Base-by-base conservation (phyloP, 2,329 filamentous ascomycete genomes). In the Aspergillus arachidicola region DNA sequence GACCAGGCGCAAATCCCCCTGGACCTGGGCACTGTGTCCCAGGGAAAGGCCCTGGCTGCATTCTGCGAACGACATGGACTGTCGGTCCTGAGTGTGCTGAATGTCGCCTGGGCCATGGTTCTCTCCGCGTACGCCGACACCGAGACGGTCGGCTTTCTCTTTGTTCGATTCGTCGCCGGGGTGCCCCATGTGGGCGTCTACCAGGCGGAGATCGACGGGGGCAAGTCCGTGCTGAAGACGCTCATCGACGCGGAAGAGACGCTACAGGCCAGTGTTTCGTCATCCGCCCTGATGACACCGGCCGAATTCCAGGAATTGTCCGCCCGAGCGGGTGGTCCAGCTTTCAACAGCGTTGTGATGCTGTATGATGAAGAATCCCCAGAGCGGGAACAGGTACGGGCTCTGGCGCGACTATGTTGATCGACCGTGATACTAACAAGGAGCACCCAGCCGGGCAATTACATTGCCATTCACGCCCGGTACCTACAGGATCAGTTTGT, bases 61-160 rank as follows among this genome's bases (percentile, higher is more conserved):
- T 50, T 50, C 23, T 50, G 46, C 46, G 26, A 19, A 30, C 46
- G 46, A 30, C 46, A 50, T 28, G 46, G 46, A 50, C 46, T 50
- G 46, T 28, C 12, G 16, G 46, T 50, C 26, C 23, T 50, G 46
- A 50, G 46, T 9, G 46, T 50, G 46, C 26, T 50, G 46, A 50
- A 50, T 30, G 46, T 50, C 26, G 58, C 58, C 21, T 60, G 58
- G 58, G 58, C 58, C 2, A 46, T 56, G 23, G 32, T 34, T 14
- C 48, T 60, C 16, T 55, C 58, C n/a, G 21, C 41, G 2, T 55
- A 55, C 14, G 43, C 50, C 6, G 51, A 45, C n/a, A 48, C 26
- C 38, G 34, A 56, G 19, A 41, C 43, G n/a, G 50, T 60, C 6
- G 50, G 23, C 2, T 50, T 50, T 50, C 46, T 60, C 23, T 60